Percentiles rank a stretch among this genome's conserved stretches.
phyloP scores from a whole-genome alignment of 148 eudicot genomes.

The Chenopodium album region DNA sequence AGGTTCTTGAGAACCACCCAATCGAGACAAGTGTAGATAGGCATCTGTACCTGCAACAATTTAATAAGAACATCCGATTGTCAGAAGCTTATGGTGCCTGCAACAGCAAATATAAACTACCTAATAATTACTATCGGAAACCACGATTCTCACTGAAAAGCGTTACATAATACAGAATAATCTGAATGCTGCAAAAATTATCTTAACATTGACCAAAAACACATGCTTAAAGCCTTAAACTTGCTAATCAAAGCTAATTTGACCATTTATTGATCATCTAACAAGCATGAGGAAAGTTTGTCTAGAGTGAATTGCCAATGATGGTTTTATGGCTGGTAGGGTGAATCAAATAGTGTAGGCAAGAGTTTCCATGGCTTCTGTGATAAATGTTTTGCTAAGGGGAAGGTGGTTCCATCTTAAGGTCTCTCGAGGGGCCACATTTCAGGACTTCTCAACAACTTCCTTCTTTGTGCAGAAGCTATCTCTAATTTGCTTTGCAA shows the following conservation, averaged over 20 bases:
- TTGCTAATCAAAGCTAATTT: neutral
- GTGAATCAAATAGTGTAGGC: neutral
- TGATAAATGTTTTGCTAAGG: neutral
- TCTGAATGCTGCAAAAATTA: neutral
- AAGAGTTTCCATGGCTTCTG: neutral
- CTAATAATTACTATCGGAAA: neutral
- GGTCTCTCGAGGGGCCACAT: neutral
- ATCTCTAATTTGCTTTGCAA: neutral
- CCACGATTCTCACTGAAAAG: neutral
- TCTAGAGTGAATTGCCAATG: neutral
- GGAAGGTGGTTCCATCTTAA: neutral
- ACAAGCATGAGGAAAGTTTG: neutral
- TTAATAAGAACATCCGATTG: neutral
- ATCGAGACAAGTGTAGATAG: slow-evolving; percentile 87
- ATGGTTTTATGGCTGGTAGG: neutral
- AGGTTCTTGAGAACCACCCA: slow-evolving; percentile 98
- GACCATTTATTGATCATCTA: neutral
- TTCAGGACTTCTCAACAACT: no score
- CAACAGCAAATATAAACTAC: neutral
- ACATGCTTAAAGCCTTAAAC: no score
- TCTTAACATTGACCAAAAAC: neutral
- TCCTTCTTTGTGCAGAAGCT: neutral
- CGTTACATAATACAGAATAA: neutral
- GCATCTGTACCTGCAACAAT: slow-evolving; percentile 82
- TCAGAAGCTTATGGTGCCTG: neutral